phyloP scores from a whole-genome alignment of 192 early-diverging fungal genomes.

The Coemansia asiatica region DNA sequence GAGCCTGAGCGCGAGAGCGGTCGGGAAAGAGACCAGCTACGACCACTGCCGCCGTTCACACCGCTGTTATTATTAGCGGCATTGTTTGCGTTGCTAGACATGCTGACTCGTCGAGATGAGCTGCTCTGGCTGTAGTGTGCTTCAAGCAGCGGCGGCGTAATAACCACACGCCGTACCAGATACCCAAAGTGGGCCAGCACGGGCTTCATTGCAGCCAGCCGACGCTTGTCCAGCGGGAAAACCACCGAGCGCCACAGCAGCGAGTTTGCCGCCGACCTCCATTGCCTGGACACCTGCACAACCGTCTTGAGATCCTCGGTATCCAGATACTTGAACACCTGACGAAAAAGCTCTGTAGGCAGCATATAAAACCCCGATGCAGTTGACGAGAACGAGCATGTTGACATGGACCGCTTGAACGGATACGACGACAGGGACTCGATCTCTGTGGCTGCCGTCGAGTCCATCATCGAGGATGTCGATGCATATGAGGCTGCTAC shows the following conservation, averaged over 20 bases:
- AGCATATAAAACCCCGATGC: slow-evolving; percentile 39
- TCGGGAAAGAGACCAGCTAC: slow-evolving; percentile 48
- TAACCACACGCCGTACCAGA: slow-evolving; percentile 44
- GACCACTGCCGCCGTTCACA: slow-evolving; percentile 4
- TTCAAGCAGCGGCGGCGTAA: slow-evolving; percentile 45
- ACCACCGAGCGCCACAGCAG: slow-evolving; percentile 54
- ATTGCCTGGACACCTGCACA: slow-evolving; percentile 48
- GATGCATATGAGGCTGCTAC: slow-evolving; percentile 52
- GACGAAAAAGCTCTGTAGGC: slow-evolving; percentile 46
- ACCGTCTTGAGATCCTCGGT: slow-evolving; percentile 35
- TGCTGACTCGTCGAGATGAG: slow-evolving; percentile 46
- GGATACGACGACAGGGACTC: slow-evolving; percentile 48
- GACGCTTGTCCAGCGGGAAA: slow-evolving; percentile 54
- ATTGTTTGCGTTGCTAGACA: slow-evolving; percentile 18
- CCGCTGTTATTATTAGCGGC: not conserved
- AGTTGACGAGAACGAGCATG: slow-evolving; percentile 47
- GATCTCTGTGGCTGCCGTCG: slow-evolving; percentile 46
- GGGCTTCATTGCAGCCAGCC: slow-evolving; percentile 47
- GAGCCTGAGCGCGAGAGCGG: slow-evolving; percentile 40
- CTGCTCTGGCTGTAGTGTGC: slow-evolving; percentile 22
- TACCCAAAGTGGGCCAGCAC: slow-evolving; percentile 42
- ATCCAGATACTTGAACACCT: slow-evolving; percentile 38
- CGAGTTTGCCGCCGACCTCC: slow-evolving; percentile 48
- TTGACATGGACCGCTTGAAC: slow-evolving; percentile 36
- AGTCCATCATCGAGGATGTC: slow-evolving; percentile 53